Evolutionary conservation across 2,329 filamentous ascomycete genomes (phyloP).

Genomic region (Xylariaceae sp.): DNA sequence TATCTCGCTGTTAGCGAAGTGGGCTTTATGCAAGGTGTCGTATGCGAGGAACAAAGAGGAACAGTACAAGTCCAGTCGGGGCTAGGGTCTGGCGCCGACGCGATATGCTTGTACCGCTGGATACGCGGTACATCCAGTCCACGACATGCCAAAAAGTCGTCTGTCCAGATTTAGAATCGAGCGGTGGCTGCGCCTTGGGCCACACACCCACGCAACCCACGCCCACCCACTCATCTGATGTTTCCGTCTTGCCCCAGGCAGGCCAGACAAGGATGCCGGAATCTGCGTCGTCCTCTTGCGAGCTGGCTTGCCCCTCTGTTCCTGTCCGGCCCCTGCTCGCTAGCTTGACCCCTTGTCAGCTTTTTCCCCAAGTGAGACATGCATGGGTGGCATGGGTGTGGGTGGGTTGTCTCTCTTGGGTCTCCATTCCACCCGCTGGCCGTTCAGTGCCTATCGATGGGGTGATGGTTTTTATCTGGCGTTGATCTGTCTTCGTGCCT

Average conservation of each 20-base stretch:
- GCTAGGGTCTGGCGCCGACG: slow-evolving; percentile 11
- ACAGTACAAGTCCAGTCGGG: slow-evolving; percentile 15
- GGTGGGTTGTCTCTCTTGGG: slow-evolving; percentile 25
- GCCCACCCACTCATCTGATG: slow-evolving; percentile 34
- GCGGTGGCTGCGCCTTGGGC: slow-evolving; percentile 27
- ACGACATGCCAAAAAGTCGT: no score
- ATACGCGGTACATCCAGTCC: slow-evolving; percentile 18
- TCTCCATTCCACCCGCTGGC: slow-evolving; percentile 32
- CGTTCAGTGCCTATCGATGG: slow-evolving; percentile 34
- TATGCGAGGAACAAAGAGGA: slow-evolving; percentile 11
- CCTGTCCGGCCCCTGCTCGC: slow-evolving; percentile 26
- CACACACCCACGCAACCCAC: slow-evolving; percentile 15
- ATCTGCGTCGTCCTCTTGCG: slow-evolving; percentile 20
- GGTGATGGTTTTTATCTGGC: slow-evolving; percentile 39
- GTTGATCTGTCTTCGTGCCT: slow-evolving; percentile 32
- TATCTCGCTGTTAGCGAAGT: slow-evolving; percentile 14
- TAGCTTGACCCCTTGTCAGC: slow-evolving; percentile 35
- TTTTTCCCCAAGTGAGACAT: slow-evolving; percentile 47
- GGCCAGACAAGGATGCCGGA: slow-evolving; percentile 28
- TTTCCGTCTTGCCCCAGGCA: slow-evolving; percentile 41
- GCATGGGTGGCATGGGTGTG: slow-evolving; percentile 32
- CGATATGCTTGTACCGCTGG: slow-evolving; percentile 11
- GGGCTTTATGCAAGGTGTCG: slow-evolving; percentile 26
- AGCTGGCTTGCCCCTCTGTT: slow-evolving; percentile 22
- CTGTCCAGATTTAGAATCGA: slow-evolving; percentile 30